Percentiles rank a stretch among this genome's conserved stretches.
These are phyloP conservation scores for Discostella stelligeroides DNA, from an alignment of 108 stramenopile genomes.

Conservation along the genomic window DNA sequence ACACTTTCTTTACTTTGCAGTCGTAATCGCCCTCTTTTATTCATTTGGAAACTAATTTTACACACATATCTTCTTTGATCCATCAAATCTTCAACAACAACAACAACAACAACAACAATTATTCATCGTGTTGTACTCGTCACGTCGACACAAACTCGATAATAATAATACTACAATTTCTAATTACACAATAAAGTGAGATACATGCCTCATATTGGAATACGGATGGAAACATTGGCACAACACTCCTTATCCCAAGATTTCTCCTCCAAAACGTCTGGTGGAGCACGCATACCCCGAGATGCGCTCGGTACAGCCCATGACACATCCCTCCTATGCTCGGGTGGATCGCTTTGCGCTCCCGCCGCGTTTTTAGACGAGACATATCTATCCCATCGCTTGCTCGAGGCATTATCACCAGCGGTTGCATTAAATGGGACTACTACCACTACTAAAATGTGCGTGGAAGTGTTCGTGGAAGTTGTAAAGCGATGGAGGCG, in stretches of 20 bases:
- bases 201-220: slow-evolving; percentile 68
- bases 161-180: too few relatives aligned
- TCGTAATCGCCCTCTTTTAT: slow-evolving; percentile 43
- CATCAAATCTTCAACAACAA: background rate
- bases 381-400: slow-evolving; percentile 53
- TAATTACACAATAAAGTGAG: too few relatives aligned
- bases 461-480: slow-evolving; percentile 60
- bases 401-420: slow-evolving; percentile 60
- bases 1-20: too few relatives aligned
- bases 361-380: slow-evolving; percentile 54
- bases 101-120: background rate
- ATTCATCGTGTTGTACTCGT: too few relatives aligned
- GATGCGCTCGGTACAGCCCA: slow-evolving; percentile 40
- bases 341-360: slow-evolving; percentile 38
- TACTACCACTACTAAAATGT: slow-evolving; percentile 69
- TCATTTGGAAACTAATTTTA: too few relatives aligned
- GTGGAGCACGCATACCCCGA: slow-evolving; percentile 34
- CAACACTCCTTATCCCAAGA: slow-evolving; percentile 34
- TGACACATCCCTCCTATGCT: slow-evolving; percentile 28
- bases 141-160: too few relatives aligned
- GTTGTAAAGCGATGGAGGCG: slow-evolving; percentile 86
- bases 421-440: slow-evolving; percentile 36
- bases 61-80: too few relatives aligned
- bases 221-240: slow-evolving; percentile 45
- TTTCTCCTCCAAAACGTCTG: slow-evolving; percentile 21